Conservation (phyloP, 2,329 filamentous ascomycete genomes). For the Fusarium camptoceras region DNA sequence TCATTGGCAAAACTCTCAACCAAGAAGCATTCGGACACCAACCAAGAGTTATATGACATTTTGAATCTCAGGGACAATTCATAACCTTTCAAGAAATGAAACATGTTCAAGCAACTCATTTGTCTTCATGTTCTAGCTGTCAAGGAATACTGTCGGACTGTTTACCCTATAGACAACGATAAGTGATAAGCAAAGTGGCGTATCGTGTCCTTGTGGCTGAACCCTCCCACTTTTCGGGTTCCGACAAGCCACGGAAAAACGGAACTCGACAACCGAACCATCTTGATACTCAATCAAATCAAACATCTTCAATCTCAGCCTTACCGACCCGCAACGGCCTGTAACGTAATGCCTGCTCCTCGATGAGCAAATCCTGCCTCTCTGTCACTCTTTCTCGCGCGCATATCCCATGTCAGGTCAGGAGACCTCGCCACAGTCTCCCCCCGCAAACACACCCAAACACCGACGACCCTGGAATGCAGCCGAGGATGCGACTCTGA, state of each 20-base stretch:
- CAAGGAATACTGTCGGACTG: too few species aligned
- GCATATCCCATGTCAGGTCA: slow-evolving; percentile 39
- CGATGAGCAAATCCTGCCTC: not conserved
- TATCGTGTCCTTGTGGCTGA: not conserved
- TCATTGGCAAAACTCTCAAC: too few species aligned
- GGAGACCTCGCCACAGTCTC: slow-evolving; percentile 41
- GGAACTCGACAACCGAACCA: slow-evolving; percentile 17
- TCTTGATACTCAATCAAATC: slow-evolving; percentile 27
- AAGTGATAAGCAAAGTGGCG: not conserved
- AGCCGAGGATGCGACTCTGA: slow-evolving; percentile 45
- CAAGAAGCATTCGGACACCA: too few species aligned
- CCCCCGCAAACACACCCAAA: slow-evolving; percentile 36
- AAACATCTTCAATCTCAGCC: not conserved
- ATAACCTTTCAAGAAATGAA: too few species aligned
- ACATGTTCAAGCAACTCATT: too few species aligned
- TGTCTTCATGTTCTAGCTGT: too few species aligned
- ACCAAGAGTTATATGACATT: too few species aligned
- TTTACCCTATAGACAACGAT: not conserved
- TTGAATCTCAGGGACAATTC: rapidly evolving
- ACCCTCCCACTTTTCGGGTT: not conserved
- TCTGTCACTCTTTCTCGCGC: not conserved
- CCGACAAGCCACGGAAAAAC: slow-evolving; percentile 33
- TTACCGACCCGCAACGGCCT: not conserved
- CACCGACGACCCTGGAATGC: slow-evolving; percentile 44
- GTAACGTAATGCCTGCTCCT: slow-evolving; percentile 13